Base-by-base conservation (phyloP, 305 asterid genomes). In the Plantago coronopus region DNA sequence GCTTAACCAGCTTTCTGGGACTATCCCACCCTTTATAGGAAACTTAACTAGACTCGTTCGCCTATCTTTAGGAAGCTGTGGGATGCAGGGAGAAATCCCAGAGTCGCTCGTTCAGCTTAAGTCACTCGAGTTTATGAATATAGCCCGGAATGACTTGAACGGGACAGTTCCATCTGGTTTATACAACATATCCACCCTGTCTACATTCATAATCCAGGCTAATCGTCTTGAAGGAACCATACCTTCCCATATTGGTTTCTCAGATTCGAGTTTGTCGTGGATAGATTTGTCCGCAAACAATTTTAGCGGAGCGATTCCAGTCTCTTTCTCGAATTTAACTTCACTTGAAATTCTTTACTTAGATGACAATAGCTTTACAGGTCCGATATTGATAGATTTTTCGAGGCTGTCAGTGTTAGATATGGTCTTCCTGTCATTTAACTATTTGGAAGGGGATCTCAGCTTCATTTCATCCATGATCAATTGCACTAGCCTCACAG, bases 91-190 rank as follows among this genome's bases (percentile, higher is more conserved):
- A 1, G 20, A 57, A 19, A 66, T 74, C 18, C 79, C 79, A 0
- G 76, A 62, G 53, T 68, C 76, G 15, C 37, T 70, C 5, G 70
- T 20, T 17, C 67, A 46, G 0, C 73, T 74, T 8, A 53, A 14
- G 8, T 53, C 17, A 6, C 63, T 74, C 3, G 15, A 7, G 25
- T 47, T 20, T 15, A 38, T 74, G 38, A 31, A 5, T 3, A 12
- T 74, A 16, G 20, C 21, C 38, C 21, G 16, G 16, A 71, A 67
- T 63, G 22, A 48, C 12, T 54, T 73, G 37, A 73, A 43, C 1
- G 78, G 78, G 9, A 20, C 16, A 9, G 46, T 74, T 46, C 79
- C 75, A 17, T 29, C 59, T 2, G 69, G 72, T 11, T 47, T 74
- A 10, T 69, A 38, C 58, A 74, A 74, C 45, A 69, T 72, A 31